Conservation (phyloP, 441 rosid species). For the Syzygium syzygioides region DNA sequence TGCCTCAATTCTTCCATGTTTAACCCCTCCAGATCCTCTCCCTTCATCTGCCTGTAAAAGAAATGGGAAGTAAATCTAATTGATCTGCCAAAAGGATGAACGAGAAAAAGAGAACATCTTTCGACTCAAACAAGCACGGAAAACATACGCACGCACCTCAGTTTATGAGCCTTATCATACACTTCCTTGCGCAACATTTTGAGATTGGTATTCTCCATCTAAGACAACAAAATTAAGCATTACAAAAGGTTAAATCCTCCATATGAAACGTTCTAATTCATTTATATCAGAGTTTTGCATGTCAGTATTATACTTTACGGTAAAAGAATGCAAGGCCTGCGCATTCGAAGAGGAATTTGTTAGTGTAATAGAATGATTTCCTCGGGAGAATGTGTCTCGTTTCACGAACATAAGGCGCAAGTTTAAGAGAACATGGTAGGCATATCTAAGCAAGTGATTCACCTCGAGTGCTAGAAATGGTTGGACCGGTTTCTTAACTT, state of each 20-base stretch:
- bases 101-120: neutral
- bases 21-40: neutral
- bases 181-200: neutral
- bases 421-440: neutral
- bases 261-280: neutral
- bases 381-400: neutral
- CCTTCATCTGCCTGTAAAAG: neutral
- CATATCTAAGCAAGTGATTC: neutral
- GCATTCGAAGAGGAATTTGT: neutral
- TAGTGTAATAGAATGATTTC: neutral
- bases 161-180: neutral
- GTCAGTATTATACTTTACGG: neutral
- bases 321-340: neutral
- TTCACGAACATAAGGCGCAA: neutral
- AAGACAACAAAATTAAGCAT: neutral
- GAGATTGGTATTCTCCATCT: neutral
- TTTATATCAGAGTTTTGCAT: neutral
- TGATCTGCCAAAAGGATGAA: neutral
- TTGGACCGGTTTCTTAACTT: neutral
- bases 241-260: neutral
- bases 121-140: neutral
- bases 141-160: neutral
- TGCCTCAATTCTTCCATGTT: neutral
- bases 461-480: neutral
- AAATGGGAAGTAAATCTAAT: neutral